Evolutionary conservation across 768 basidiomycete genomes (phyloP).

Genomic region (Amanita polypyramis): DNA sequence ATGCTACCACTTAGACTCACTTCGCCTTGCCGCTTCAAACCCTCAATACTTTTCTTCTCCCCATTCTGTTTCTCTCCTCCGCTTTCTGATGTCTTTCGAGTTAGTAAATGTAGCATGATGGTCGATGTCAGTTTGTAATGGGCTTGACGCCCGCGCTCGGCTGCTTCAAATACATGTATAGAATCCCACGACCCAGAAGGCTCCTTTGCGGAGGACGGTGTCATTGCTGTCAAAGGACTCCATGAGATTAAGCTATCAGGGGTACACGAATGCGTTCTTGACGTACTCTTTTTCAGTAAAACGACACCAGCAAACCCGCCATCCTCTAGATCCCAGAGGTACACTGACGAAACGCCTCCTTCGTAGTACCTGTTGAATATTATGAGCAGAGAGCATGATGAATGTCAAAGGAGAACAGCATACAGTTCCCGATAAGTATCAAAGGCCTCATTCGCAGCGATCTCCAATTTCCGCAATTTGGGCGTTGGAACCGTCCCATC

Average conservation of each 20-base stretch:
- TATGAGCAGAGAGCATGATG: neutral
- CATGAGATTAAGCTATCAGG: neutral
- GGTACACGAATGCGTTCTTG: neutral
- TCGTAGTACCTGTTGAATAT: slow-evolving; percentile 71
- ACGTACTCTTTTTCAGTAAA: slow-evolving; percentile 83
- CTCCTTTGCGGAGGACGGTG: slow-evolving; percentile 40
- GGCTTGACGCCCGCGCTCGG: slow-evolving; percentile 85
- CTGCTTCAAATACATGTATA: slow-evolving; percentile 93
- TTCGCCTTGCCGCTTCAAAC: slow-evolving; percentile 58
- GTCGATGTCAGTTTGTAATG: slow-evolving; percentile 98
- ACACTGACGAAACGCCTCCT: slow-evolving; percentile 95
- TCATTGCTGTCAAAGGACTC: slow-evolving; percentile 39
- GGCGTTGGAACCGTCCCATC: slow-evolving; percentile 82
- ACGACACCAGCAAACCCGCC: slow-evolving; percentile 96
- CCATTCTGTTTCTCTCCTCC: slow-evolving; percentile 26
- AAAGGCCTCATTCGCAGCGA: slow-evolving; percentile 91
- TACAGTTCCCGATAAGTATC: slow-evolving; percentile 96
- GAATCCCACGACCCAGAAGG: slow-evolving; percentile 94
- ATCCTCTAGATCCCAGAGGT: slow-evolving; percentile 97
- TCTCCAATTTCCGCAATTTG: slow-evolving; percentile 84
- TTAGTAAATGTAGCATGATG: slow-evolving; percentile 87
- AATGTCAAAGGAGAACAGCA: slow-evolving; percentile 13
- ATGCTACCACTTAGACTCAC: slow-evolving; percentile 89
- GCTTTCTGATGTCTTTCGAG: slow-evolving; percentile 29
- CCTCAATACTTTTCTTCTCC: slow-evolving; percentile 27